Evolutionary conservation across 805 yeast species (phyloP).

Genomic region (Grigorovia humatica): DNA sequence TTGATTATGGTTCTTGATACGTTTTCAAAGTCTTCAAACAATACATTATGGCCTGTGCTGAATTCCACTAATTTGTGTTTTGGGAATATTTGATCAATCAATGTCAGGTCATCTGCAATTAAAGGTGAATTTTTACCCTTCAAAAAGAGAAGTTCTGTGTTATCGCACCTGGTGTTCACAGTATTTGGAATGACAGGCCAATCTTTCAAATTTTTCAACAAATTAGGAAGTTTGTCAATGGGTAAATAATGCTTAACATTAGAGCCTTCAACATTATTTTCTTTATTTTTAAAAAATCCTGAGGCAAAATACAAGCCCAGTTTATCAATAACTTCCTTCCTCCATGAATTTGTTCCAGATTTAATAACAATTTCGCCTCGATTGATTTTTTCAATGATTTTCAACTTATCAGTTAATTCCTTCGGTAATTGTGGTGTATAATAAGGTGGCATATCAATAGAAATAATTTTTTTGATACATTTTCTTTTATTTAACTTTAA

Average conservation of each 20-base stretch:
- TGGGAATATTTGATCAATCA: conserved; percentile 18
- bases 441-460: conserved; percentile 32
- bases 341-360: conserved; percentile 19
- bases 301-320: conserved; percentile 23
- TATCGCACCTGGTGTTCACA: conserved; percentile 3
- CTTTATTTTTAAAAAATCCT: conserved; percentile 19
- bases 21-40: conserved; percentile 20
- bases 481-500: conserved; percentile 12
- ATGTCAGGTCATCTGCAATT: conserved; percentile 26
- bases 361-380: conserved; percentile 12
- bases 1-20: conserved; percentile 10
- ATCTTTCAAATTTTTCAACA: conserved; percentile 13
- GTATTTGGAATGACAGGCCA: conserved; percentile 12
- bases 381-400: conserved; percentile 14
- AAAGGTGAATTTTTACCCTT: conserved; percentile 36
- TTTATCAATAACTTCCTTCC: conserved; percentile 9
- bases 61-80: conserved; percentile 17
- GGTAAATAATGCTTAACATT: conserved; percentile 16
- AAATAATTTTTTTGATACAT: conserved; percentile 28
- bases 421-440: conserved; percentile 14
- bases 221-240: conserved; percentile 17
- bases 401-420: conserved; percentile 14
- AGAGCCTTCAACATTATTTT: conserved; percentile 10
- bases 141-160: conserved; percentile 34
- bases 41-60: conserved; percentile 24